Evolutionary conservation across 805 yeast species (phyloP), one percentile per base, ranked within the genome.

Genomic region (Saccharomycopsis sp.): DNA sequence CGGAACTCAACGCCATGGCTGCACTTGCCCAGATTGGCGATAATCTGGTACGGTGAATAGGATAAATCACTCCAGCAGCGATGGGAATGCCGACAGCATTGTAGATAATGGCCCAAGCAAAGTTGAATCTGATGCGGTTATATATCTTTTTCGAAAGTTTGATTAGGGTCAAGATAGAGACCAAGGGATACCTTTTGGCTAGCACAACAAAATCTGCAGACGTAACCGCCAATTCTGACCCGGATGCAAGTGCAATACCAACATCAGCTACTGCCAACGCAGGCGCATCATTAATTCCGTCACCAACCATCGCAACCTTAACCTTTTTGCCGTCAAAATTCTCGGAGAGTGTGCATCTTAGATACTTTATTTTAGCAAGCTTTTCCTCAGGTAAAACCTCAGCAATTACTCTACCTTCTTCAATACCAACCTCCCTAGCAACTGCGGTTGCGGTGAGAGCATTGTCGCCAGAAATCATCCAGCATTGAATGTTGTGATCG

Each of bases 261-360:
- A 88, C 83, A 70, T 86, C 89, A 0, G 94, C 89, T 1, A 79
- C 73, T 2, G 90, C 79, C 54, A 88, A 71, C 0, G 94, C 89
- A 1, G 92, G 92, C 0, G 94, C 90, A 69, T 88, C 94, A 67
- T 87, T 88, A 37, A 87, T 82, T 20, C 94, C 94, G 65, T 87
- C 94, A 8, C 94, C 94, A 7, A 87, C 84, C 91, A 87, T 86
- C 0, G 89, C 91, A 2, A 83, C 85, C 1, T 29, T 48, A 23
- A 63, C 63, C 12, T 46, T 55, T 8, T 53, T 57, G 12, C 21
- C 48, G 21, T 72, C 70, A 2, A 66, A 56, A 4, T 54, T 50
- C 2, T 59, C 61, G 8, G 61, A 50, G 50, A 68, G 68, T 50
- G 79, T 72, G 47, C 71, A 66, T 65, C 84, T 85, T 12, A 87